Base-by-base conservation (phyloP, 2,329 filamentous ascomycete species). In the Fusarium sp. region DNA sequence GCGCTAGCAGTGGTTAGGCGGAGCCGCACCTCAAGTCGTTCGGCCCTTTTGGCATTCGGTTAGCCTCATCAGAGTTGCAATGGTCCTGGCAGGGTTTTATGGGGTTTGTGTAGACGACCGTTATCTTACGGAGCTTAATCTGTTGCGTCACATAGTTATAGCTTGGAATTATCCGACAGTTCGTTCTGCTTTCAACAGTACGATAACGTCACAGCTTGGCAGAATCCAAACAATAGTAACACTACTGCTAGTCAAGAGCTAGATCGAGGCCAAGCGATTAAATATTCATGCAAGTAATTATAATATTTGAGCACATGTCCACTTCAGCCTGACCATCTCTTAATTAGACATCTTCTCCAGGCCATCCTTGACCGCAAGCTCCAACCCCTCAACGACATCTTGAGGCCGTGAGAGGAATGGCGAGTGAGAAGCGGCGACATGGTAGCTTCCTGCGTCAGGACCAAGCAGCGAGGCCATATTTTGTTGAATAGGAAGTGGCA, bases 321-420 rank as follows among this genome's bases (percentile, higher is more conserved):
- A n/a, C 3, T n/a, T 34, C 12, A n/a, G 3, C 12, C 2, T 13
- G 5, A 13, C 31, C 7, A 12, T 28, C 6, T 7, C 35, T 24
- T 29, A 47, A 9, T 15, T 49, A 5, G 28, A 34, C 3, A n/a
- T 34, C 44, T 57, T 58, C 1, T 41, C 4, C 38, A 58, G n/a
- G 0, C 54, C 54, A 39, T 49, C 43, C 38, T 58, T 42, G 7
- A 15, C 56, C 10, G 56, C 56, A 2, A 29, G 19, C 24, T 59
- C 54, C 11, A 59, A 0, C 1, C 46, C 56, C n/a, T 59, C 46
- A 0, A 59, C 22, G 0, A 42, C 40, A 15, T 58, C 54, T 8
- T 53, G 22, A 1, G 55, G 54, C 1, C 34, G 26, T 2, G 56
- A 59, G 4, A 59, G 15, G 35, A 58, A 59, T 1, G 56, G 56